These are phyloP conservation scores for Aspergillus haitiensis DNA, from an alignment of 495 filamentous ascomycete species.

Conservation along the genomic window DNA sequence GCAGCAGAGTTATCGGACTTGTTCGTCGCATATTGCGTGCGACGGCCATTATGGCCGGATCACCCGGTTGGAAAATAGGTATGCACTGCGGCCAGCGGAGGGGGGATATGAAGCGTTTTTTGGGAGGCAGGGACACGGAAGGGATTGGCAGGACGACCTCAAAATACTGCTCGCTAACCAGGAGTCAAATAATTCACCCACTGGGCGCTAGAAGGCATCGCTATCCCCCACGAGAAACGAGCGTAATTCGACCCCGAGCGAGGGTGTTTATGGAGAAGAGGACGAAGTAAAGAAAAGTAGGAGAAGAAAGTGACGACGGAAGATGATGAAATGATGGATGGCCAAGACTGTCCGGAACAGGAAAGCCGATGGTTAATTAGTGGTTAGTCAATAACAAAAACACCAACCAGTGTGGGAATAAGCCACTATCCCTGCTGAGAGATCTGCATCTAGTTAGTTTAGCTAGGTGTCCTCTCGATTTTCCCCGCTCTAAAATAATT, in stretches of 20 bases:
- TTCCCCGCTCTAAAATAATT: not conserved
- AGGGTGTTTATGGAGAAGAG: not conserved
- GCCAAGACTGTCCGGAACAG: slow-evolving; percentile 11
- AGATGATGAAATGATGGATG: slow-evolving; percentile 1
- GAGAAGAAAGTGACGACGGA: not conserved
- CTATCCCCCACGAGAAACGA: not conserved
- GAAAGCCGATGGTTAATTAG: not conserved
- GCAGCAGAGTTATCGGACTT: slow-evolving; percentile 64
- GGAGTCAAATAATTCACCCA: not conserved
- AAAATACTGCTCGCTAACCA: not conserved
- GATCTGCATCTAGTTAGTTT: slow-evolving; percentile 11
- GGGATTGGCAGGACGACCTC: not conserved
- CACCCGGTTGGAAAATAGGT: not conserved
- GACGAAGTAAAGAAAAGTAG: not conserved
- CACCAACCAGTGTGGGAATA: not conserved
- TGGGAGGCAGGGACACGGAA: not conserved
- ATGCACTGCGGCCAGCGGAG: not conserved
- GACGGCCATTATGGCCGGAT: slow-evolving; percentile 46
- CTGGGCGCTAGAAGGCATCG: slow-evolving; percentile 1
- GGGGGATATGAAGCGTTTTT: not conserved
- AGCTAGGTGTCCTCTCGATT: not conserved
- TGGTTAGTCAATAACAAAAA: not conserved
- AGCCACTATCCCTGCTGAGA: not conserved
- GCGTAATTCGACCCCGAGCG: not conserved
- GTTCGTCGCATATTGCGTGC: slow-evolving; percentile 63